These are phyloP conservation scores for Epichloe sp. DNA, from an alignment of 2,329 filamentous ascomycete species.

Conservation along the genomic window DNA sequence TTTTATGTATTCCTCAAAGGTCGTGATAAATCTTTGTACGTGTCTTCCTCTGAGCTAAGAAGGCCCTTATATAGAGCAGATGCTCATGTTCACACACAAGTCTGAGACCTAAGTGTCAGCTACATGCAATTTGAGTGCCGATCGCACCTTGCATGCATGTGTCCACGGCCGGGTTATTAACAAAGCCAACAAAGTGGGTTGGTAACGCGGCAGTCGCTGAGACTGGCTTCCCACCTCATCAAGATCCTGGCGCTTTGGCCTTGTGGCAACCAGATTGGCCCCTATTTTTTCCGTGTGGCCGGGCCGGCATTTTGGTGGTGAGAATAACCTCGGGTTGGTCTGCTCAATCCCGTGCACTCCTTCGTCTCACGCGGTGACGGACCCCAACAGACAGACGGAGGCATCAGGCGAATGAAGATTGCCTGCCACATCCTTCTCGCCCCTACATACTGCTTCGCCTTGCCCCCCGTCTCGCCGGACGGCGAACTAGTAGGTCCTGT, in stretches of 20 bases:
- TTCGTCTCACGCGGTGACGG: neutral
- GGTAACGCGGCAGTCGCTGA: too few relatives aligned
- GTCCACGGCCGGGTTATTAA: too few relatives aligned
- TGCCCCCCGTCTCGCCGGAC: neutral
- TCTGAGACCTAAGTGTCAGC: too few relatives aligned
- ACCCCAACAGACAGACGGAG: too few relatives aligned
- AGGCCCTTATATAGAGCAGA: too few relatives aligned
- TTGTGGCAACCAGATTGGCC: neutral
- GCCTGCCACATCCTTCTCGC: neutral
- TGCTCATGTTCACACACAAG: too few relatives aligned
- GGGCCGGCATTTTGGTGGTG: neutral
- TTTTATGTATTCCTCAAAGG: neutral
- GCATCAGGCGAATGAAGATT: neutral
- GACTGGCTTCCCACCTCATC: too few relatives aligned
- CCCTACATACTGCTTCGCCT: neutral
- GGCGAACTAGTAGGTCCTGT: neutral
- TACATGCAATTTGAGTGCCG: too few relatives aligned
- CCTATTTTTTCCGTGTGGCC: neutral
- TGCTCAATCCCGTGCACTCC: neutral
- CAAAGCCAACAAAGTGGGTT: too few relatives aligned
- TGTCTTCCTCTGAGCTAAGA: neutral
- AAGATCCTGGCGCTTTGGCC: neutral
- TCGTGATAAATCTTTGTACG: neutral
- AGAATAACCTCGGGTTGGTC: conserved; percentile 3
- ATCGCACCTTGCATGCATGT: too few relatives aligned